Conservation (phyloP, 805 yeast species). For the Hanseniaspora lindneri region DNA sequence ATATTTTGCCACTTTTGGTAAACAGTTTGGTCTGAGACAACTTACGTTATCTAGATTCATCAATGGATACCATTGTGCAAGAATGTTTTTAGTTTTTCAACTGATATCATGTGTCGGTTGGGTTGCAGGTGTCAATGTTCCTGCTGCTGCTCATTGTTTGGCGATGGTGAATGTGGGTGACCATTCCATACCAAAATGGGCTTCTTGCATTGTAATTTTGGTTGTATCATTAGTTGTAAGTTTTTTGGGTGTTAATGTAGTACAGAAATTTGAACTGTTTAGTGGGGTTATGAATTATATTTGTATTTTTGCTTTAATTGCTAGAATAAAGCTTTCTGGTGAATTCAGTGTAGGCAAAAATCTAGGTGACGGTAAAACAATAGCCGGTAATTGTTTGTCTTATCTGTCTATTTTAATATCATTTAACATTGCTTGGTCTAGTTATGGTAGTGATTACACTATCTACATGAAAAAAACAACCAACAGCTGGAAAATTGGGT, state of each 20-base stretch:
- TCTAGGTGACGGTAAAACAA: conserved; percentile 41
- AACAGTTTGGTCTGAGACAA: conserved; percentile 75
- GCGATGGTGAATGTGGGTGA: conserved; percentile 55
- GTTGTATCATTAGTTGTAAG: conserved; percentile 58
- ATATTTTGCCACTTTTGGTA: conserved; percentile 71
- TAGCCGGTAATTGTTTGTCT: conserved; percentile 66
- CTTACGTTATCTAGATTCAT: conserved; percentile 69
- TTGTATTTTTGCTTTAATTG: conserved; percentile 66
- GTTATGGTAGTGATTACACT: conserved; percentile 86
- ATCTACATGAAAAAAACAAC: conserved; percentile 67
- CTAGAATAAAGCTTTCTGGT: conserved; percentile 55
- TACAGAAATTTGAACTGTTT: conserved; percentile 72
- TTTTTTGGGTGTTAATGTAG: conserved; percentile 73
- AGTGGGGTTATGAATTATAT: conserved; percentile 79
- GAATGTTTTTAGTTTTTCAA: conserved; percentile 67
- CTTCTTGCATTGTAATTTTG: conserved; percentile 67
- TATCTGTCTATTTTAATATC: conserved; percentile 79
- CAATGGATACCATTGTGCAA: conserved; percentile 61
- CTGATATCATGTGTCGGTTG: conserved; percentile 84
- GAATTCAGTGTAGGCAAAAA: conserved; percentile 47
- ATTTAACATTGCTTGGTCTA: conserved; percentile 89
- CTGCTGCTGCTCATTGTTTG: conserved; percentile 63
- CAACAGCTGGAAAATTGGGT: conserved; percentile 47
- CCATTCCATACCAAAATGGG: conserved; percentile 69
- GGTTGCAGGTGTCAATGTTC: conserved; percentile 87